phyloP scores from a whole-genome alignment of 495 filamentous ascomycete species.

The Talaromyces ruber region DNA sequence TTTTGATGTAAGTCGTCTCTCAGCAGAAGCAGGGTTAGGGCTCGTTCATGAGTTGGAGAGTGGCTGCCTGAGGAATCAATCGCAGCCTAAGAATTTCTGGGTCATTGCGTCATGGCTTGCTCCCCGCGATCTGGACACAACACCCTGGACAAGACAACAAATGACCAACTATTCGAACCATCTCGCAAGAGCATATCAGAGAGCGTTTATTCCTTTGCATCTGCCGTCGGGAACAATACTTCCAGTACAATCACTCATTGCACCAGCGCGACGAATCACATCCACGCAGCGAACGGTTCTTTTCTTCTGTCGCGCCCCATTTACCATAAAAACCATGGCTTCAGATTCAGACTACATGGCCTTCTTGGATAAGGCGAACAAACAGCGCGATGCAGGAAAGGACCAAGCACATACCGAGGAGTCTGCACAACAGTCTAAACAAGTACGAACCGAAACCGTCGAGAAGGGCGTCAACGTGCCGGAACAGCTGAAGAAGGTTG shows the following conservation, averaged over 20 bases:
- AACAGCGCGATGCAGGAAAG: conserved; percentile 45
- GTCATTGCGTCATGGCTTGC: neutral
- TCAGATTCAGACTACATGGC: conserved; percentile 72
- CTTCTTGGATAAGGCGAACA: conserved; percentile 80
- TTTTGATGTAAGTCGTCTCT: neutral
- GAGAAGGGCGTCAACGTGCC: conserved; percentile 45
- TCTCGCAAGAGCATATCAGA: neutral
- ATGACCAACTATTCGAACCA: neutral
- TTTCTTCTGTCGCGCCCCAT: neutral
- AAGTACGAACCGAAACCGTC: conserved; percentile 41
- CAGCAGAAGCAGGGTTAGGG: neutral
- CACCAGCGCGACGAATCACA: neutral
- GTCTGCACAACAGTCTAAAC: conserved; percentile 17
- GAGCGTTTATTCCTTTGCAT: neutral
- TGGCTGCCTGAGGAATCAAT: neutral
- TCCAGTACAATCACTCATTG: neutral
- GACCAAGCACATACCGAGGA: conserved; percentile 12
- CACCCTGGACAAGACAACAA: neutral
- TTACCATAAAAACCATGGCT: conserved; percentile 42
- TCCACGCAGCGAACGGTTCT: neutral
- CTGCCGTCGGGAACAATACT: neutral
- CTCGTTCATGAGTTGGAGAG: neutral
- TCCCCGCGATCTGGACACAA: neutral
- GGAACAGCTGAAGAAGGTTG: conserved; percentile 41
- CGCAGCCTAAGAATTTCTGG: neutral